Base-by-base conservation (phyloP, 179 eudicot species). In the Silene noctiflora region DNA sequence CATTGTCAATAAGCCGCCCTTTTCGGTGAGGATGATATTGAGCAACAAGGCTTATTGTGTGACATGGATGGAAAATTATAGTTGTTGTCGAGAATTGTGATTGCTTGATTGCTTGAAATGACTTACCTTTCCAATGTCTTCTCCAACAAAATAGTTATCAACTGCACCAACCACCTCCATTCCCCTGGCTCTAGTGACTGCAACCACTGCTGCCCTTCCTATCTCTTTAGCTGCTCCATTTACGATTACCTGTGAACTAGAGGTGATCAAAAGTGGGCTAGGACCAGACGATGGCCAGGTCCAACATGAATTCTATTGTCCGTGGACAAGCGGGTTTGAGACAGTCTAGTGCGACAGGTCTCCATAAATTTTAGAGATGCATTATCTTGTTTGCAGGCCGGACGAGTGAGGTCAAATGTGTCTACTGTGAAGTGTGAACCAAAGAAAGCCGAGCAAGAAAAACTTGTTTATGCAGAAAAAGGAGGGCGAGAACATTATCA, bases 81-180 rank as follows among this genome's bases (percentile, higher is more conserved):
- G 46, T 39, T 39, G 46, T 6, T 7, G 11, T 39, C 46, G 0
- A 39, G 46, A 39, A 39, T 39, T 4, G 46, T 39, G 46, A 39
- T 39, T 1, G 46, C 17, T 24, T 39, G 46, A 39, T 39, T 1
- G 46, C 17, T 24, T 42, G 22, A 46, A 44, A 70, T 4, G 31
- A 17, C 27, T 33, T 39, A 87, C 98, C 86, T 83, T 84, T 70
- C 98, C 98, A 35, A 92, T 89, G 77, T 94, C 98, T 85, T 94
- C 88, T 70, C 98, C 98, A 10, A 90, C 81, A 76, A 77, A 80
- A 76, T 84, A 71, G 14, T 87, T 83, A 78, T 94, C 97, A 31
- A 94, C 90, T 5, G 98, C 97, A 76, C 98, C 98, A 66, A 92
- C 96, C 42, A 92, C 82, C 84, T 92, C 98, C 97, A 94, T 92